Conservation (phyloP, 805 yeast genomes). For the Candida coleopterorum region DNA sequence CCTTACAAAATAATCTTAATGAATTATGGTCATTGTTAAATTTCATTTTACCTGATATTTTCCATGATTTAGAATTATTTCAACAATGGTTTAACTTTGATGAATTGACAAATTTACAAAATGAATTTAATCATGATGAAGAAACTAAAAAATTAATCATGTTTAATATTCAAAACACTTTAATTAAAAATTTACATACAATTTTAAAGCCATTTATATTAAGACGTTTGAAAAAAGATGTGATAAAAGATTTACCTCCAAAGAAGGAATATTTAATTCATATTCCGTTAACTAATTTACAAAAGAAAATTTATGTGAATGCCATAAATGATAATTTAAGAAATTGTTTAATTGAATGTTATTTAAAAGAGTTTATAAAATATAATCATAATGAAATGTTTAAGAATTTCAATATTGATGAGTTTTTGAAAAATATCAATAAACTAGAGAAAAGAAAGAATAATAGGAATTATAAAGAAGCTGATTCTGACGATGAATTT, state of each 20-base stretch:
- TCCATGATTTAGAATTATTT: slow-evolving; percentile 82
- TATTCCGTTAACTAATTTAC: slow-evolving; percentile 60
- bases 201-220: slow-evolving; percentile 84
- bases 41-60: slow-evolving; percentile 88
- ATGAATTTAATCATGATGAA: slow-evolving; percentile 24
- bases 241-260: slow-evolving; percentile 68
- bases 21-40: slow-evolving; percentile 92
- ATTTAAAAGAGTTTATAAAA: slow-evolving; percentile 48
- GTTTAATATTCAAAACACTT: slow-evolving; percentile 44
- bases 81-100: slow-evolving; percentile 93
- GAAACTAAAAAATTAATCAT: slow-evolving; percentile 51
- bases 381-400: slow-evolving; percentile 29
- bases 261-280: slow-evolving; percentile 86
- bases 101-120: slow-evolving; percentile 38
- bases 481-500: slow-evolving; percentile 29
- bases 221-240: slow-evolving; percentile 75
- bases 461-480: slow-evolving; percentile 14
- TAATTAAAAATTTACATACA: slow-evolving; percentile 76
- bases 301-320: slow-evolving; percentile 55
- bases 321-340: slow-evolving; percentile 45
- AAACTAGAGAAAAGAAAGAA: slow-evolving; percentile 3
- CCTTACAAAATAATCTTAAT: slow-evolving; percentile 83
- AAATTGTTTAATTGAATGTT: slow-evolving; percentile 39
- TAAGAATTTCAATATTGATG: slow-evolving; percentile 29
- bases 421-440: slow-evolving; percentile 37